Conservation (phyloP, 2,329 filamentous ascomycete species). For the Clonostachys solani region DNA sequence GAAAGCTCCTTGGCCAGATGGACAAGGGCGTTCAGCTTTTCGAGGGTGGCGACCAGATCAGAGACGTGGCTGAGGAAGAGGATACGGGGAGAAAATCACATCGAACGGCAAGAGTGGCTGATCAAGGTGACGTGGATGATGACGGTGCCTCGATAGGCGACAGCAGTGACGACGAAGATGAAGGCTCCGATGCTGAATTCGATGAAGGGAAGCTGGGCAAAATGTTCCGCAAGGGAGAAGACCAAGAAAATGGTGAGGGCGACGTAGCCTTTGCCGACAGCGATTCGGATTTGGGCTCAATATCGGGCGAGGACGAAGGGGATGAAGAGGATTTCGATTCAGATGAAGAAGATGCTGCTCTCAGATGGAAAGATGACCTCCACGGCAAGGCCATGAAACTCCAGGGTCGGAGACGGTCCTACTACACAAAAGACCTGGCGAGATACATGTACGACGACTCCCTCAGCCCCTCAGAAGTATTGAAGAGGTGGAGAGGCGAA, state of each 20-base stretch:
- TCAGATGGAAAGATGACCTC: conserved; percentile 89
- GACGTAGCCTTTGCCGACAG: conserved; percentile 92
- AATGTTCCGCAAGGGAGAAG: conserved; percentile 47
- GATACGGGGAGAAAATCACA: conserved; percentile 59
- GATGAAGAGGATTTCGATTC: conserved; percentile 40
- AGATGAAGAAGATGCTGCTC: conserved; percentile 66
- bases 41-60: conserved; percentile 67
- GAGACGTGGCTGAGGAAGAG: conserved; percentile 44
- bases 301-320: conserved; percentile 55
- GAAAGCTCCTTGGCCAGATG: conserved; percentile 75
- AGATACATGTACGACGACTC: conserved; percentile 85
- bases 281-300: conserved; percentile 90
- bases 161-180: conserved; percentile 43
- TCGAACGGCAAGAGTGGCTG: conserved; percentile 52
- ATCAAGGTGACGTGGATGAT: conserved; percentile 54
- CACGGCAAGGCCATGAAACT: conserved; percentile 67
- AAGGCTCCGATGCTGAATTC: conserved; percentile 53
- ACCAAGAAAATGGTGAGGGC: conserved; percentile 46
- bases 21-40: conserved; percentile 85
- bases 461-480: conserved; percentile 68
- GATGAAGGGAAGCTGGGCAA: conserved; percentile 56
- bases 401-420: conserved; percentile 67
- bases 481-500: conserved; percentile 76
- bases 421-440: conserved; percentile 77
- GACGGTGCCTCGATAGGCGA: conserved; percentile 50